Conservation (phyloP, 257 asterid species). For the Fraxinus cuspidata region DNA sequence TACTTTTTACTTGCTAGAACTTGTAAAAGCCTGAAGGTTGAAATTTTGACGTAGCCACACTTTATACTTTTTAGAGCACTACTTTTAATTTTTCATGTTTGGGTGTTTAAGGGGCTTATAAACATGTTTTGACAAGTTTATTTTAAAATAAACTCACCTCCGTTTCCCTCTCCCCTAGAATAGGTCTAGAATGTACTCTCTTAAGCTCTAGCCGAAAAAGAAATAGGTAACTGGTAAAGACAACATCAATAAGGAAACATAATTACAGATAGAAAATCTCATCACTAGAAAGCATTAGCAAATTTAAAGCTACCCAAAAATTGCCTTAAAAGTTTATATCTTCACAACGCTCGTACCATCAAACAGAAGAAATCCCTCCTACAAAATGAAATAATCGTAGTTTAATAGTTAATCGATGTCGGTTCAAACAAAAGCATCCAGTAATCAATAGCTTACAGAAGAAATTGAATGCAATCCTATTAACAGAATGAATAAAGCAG, state of each 20-base stretch:
- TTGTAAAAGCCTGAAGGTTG: too few relatives aligned
- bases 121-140: too few relatives aligned
- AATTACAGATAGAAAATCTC: constrained; percentile 25
- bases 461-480: not conserved
- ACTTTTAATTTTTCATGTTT: too few relatives aligned
- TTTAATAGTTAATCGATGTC: not conserved
- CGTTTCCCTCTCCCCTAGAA: too few relatives aligned
- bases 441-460: not conserved
- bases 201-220: too few relatives aligned
- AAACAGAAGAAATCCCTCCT: constrained; percentile 25
- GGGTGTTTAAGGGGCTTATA: too few relatives aligned
- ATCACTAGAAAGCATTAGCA: constrained; percentile 28
- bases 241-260: constrained; percentile 18
- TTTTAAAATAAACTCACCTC: too few relatives aligned
- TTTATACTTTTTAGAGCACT: too few relatives aligned
- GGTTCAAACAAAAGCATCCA: not conserved
- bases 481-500: not conserved
- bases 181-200: too few relatives aligned
- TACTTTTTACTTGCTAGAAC: too few relatives aligned
- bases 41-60: too few relatives aligned
- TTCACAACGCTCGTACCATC: constrained; percentile 20
- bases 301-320: constrained; percentile 12
- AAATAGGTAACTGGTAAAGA: not conserved
- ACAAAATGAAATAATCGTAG: constrained; percentile 11
- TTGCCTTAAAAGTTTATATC: constrained; percentile 4